phyloP scores from a whole-genome alignment of 805 yeast species.

The Deakozyma indianensis region DNA sequence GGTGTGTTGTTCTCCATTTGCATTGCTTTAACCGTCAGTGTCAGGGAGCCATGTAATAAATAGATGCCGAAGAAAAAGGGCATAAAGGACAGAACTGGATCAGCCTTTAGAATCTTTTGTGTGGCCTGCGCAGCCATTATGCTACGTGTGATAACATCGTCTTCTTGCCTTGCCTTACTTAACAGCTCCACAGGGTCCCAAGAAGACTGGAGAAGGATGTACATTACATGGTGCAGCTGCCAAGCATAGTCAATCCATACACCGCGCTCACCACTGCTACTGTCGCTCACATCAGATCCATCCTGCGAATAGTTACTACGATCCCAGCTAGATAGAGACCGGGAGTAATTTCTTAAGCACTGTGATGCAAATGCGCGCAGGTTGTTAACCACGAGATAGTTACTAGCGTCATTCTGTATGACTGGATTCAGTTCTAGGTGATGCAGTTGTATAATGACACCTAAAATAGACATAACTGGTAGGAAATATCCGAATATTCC shows the following conservation, averaged over 20 bases:
- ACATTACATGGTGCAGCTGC: slow-evolving; percentile 15
- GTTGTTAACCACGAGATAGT: slow-evolving; percentile 10
- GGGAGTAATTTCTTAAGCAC: slow-evolving; percentile 9
- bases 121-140: slow-evolving; percentile 15
- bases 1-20: slow-evolving; percentile 12
- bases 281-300: neutral
- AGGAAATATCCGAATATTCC: slow-evolving; percentile 28
- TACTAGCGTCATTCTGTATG: slow-evolving; percentile 6
- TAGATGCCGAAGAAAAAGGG: slow-evolving; percentile 20
- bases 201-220: slow-evolving; percentile 14
- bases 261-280: slow-evolving; percentile 1
- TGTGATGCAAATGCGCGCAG: slow-evolving; percentile 1
- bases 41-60: slow-evolving; percentile 16
- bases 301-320: neutral
- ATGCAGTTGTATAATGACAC: slow-evolving; percentile 16
- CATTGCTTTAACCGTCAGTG: slow-evolving; percentile 15
- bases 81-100: slow-evolving; percentile 16
- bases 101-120: slow-evolving; percentile 15
- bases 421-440: slow-evolving; percentile 15
- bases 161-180: slow-evolving; percentile 13
- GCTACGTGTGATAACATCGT: slow-evolving; percentile 14
- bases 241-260: slow-evolving; percentile 14
- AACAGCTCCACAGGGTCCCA: slow-evolving; percentile 20
- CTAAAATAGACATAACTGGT: slow-evolving; percentile 22
- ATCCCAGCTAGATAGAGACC: slow-evolving; percentile 5